Evolutionary conservation across 1,284 basidiomycete genomes (phyloP), one percentile per base, ranked within the genome.

Genomic region (Ustilago trichophora): DNA sequence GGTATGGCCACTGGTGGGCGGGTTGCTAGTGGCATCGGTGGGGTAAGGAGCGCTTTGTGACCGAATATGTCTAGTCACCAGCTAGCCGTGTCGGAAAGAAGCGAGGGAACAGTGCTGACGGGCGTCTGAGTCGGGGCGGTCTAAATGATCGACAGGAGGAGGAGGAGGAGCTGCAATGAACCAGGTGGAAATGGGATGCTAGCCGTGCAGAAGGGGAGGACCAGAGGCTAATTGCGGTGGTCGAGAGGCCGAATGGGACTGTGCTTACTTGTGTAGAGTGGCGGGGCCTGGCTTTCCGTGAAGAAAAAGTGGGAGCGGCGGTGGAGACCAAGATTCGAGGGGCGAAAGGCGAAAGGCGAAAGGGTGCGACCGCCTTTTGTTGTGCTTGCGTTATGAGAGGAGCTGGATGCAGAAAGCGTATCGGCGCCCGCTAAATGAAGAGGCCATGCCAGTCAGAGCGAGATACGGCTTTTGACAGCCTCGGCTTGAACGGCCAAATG

Each of bases 91-190:
- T 21, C 16, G n/a, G 18, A 26, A n/a, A 13, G 10, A 18, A 26
- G 43, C 43, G 43, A 45, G 43, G 22, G 43, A 13, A 22, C 31
- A 22, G 33, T 35, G 32, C 43, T 24, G 33, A 44, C 27, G 21
- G 29, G 15, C 10, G 19, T 27, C 29, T 15, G 18, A 7, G 11
- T 26, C 37, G n/a, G n/a, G n/a, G n/a, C n/a, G n/a, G n/a, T n/a
- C n/a, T n/a, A n/a, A n/a, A n/a, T n/a, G n/a, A n/a, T n/a, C n/a
- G n/a, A n/a, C n/a, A n/a, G n/a, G n/a, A n/a, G n/a, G n/a, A n/a
- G n/a, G n/a, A n/a, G n/a, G n/a, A n/a, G n/a, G n/a, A n/a, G n/a
- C n/a, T n/a, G n/a, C n/a, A n/a, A n/a, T n/a, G n/a, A n/a, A n/a
- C n/a, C n/a, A n/a, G n/a, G n/a, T n/a, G n/a, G n/a, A n/a, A n/a